These are phyloP conservation scores for Cryptococcus deneoformans DNA, from an alignment of 1,284 basidiomycete species.

Conservation along the genomic window DNA sequence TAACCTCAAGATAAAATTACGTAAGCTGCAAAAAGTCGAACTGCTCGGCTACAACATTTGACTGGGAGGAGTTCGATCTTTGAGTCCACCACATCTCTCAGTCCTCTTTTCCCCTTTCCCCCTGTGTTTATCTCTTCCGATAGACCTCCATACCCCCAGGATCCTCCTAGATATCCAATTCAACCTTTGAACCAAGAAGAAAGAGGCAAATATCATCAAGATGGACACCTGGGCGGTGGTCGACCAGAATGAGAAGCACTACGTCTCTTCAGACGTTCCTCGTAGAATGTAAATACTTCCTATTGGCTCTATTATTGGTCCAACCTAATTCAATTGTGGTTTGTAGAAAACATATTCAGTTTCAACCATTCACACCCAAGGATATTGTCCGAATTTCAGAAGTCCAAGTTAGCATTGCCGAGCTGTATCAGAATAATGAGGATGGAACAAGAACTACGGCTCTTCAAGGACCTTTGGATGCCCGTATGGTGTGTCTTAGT, in stretches of 20 bases:
- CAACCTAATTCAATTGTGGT: neutral
- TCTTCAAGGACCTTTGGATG: constrained; percentile 87
- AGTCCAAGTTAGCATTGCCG: constrained; percentile 87
- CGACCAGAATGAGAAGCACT: constrained; percentile 61
- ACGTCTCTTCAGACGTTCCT: constrained; percentile 80
- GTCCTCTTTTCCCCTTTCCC: no score
- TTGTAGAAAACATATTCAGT: constrained; percentile 85
- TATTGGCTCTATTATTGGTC: neutral
- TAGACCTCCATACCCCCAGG: no score
- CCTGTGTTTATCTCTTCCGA: no score
- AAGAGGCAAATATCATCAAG: neutral
- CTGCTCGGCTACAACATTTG: no score
- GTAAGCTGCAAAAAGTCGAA: no score
- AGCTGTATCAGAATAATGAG: constrained; percentile 68
- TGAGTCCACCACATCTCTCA: no score
- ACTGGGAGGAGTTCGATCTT: no score
- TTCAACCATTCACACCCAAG: constrained; percentile 85
- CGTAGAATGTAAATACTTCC: constrained; percentile 75
- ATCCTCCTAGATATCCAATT: no score
- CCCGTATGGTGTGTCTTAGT: constrained; percentile 63
- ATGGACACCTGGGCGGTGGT: constrained; percentile 8
- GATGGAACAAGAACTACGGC: constrained; percentile 61
- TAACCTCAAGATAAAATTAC: no score
- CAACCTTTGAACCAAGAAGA: no score
- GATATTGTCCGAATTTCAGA: constrained; percentile 92